Conservation (phyloP, 2,329 filamentous ascomycete species). For the Bipolaris zeicola region DNA sequence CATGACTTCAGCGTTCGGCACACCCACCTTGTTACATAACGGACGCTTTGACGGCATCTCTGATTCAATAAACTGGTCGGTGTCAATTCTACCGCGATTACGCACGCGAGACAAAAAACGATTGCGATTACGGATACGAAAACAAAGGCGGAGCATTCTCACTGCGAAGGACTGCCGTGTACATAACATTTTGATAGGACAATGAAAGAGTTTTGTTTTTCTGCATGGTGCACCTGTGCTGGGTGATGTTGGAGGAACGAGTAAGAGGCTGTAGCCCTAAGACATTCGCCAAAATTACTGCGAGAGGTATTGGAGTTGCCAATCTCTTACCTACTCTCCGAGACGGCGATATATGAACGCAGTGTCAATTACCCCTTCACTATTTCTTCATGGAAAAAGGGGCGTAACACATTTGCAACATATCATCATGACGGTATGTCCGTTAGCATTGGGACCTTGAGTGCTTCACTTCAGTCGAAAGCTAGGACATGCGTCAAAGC, state of each 20-base stretch:
- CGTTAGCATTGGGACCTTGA: background rate
- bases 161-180: background rate
- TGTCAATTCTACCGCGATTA: slow-evolving; percentile 26
- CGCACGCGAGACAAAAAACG: slow-evolving; percentile 1
- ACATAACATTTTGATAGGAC: slow-evolving; percentile 5
- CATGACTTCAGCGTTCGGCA: slow-evolving; percentile 99
- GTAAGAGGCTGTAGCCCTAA: background rate
- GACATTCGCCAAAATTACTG: slow-evolving; percentile 33
- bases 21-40: slow-evolving; percentile 95
- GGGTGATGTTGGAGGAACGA: slow-evolving; percentile 1
- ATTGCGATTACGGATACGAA: background rate
- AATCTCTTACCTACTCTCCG: slow-evolving; percentile 40
- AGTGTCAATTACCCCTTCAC: slow-evolving; percentile 48
- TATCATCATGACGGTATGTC: background rate
- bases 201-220: slow-evolving; percentile 9
- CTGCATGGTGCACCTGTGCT: slow-evolving; percentile 1
- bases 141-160: background rate
- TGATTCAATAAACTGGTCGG: slow-evolving; percentile 72
- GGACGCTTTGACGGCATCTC: slow-evolving; percentile 98
- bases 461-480: background rate
- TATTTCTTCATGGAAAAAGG: slow-evolving; percentile 36
- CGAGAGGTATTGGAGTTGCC: slow-evolving; percentile 34
- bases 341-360: slow-evolving; percentile 48
- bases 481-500: background rate
- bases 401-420: slow-evolving; percentile 49